A percentile compares a stretch with the other conserved stretches of the same genome.
phyloP scores from a whole-genome alignment of 805 yeast genomes.

The Zygoascus tannicola region DNA sequence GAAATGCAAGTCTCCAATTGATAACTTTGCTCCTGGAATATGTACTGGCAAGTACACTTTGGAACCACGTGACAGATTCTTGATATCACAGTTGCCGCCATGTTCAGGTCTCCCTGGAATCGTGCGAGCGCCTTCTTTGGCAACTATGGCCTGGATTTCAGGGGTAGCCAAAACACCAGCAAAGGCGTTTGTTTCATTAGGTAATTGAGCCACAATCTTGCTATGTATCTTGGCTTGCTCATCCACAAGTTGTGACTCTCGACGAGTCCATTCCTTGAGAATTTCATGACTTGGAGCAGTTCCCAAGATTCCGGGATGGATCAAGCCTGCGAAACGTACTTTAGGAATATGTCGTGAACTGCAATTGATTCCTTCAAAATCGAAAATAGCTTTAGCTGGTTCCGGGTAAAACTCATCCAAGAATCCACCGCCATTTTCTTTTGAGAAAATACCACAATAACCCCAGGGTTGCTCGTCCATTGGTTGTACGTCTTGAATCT shows the following conservation, averaged over 20 bases:
- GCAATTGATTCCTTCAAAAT: slow-evolving; percentile 42
- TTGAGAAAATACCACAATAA: slow-evolving; percentile 41
- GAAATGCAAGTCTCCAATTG: slow-evolving; percentile 43
- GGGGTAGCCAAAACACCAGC: slow-evolving; percentile 33
- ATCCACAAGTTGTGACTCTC: slow-evolving; percentile 33
- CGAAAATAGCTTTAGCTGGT: slow-evolving; percentile 44
- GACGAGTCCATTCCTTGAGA: slow-evolving; percentile 36
- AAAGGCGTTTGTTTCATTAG: slow-evolving; percentile 30
- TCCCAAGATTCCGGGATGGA: slow-evolving; percentile 46
- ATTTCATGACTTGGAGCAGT: slow-evolving; percentile 40
- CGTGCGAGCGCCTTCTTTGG: slow-evolving; percentile 41
- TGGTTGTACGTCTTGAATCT: slow-evolving; percentile 45
- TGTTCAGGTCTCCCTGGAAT: slow-evolving; percentile 46
- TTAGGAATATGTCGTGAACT: slow-evolving; percentile 43
- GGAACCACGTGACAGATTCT: slow-evolving; percentile 41
- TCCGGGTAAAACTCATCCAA: slow-evolving; percentile 41
- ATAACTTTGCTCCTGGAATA: slow-evolving; percentile 39
- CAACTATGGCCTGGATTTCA: slow-evolving; percentile 27
- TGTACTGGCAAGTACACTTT: slow-evolving; percentile 41
- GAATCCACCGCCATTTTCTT: slow-evolving; percentile 44
- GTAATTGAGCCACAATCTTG: slow-evolving; percentile 36
- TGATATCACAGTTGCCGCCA: slow-evolving; percentile 48
- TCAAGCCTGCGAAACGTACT: slow-evolving; percentile 40
- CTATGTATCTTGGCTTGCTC: slow-evolving; percentile 17
- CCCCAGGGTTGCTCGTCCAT: slow-evolving; percentile 47